A percentile compares a stretch with the other conserved stretches of the same genome.
phyloP scores from a whole-genome alignment of 1,284 basidiomycete species.

The Leccinum fallax region DNA sequence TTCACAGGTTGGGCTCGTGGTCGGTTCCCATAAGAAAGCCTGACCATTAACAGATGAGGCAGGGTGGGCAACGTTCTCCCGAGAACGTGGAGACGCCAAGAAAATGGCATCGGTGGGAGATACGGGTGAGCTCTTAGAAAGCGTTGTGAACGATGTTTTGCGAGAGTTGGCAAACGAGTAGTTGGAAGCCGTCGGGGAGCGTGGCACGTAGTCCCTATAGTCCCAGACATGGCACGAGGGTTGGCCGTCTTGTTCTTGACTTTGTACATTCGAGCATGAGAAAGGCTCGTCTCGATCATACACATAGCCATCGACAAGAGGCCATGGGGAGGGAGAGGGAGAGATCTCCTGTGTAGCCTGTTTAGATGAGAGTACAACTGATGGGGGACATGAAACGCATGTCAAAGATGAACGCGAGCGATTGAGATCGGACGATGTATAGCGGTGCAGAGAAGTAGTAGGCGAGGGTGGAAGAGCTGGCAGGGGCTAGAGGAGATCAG shows the following conservation, averaged over 20 bases:
- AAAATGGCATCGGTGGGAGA: conserved; percentile 28
- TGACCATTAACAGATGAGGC: conserved; percentile 24
- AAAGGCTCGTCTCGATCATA: conserved; percentile 18
- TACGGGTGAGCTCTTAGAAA: conserved; percentile 21
- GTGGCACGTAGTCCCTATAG: conserved; percentile 31
- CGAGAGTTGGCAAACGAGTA: conserved; percentile 32
- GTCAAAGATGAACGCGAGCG: conserved; percentile 36
- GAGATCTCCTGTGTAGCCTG: conserved; percentile 30
- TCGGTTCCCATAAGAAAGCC: conserved; percentile 1
- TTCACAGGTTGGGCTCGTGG: background rate
- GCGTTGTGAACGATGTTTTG: conserved; percentile 28
- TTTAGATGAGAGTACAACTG: conserved; percentile 36
- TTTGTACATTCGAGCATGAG: background rate
- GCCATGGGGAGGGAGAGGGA: conserved; percentile 15
- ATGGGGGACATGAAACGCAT: conserved; percentile 36
- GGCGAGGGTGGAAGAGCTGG: conserved; percentile 36
- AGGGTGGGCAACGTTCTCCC: conserved; percentile 29
- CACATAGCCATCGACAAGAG: conserved; percentile 4
- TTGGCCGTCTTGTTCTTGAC: conserved; percentile 24
- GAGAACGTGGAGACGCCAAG: conserved; percentile 13
- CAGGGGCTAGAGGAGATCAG: conserved; percentile 21
- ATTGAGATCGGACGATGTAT: conserved; percentile 26
- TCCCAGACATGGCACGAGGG: conserved; percentile 18
- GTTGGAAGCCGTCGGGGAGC: conserved; percentile 31
- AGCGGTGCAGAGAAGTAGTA: conserved; percentile 25